These are phyloP conservation scores for Thermoascus crustaceus DNA, from an alignment of 2,329 filamentous ascomycete species.

Conservation along the genomic window DNA sequence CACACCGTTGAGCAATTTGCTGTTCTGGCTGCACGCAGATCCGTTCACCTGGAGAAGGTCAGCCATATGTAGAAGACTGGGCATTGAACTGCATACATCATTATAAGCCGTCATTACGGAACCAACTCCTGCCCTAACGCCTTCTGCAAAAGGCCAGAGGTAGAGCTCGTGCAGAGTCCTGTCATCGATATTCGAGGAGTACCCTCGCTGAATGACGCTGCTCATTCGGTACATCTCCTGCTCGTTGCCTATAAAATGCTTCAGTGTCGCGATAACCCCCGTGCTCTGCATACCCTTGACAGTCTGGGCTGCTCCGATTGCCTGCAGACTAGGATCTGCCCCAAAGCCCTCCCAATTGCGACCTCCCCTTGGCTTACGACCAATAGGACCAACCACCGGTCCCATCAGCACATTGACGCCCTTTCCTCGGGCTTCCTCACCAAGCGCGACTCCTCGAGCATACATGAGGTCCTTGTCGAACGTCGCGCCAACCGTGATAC, in stretches of 20 bases:
- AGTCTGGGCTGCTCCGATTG: conserved; percentile 42
- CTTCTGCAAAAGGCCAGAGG: conserved; percentile 45
- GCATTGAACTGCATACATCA: conserved; percentile 21
- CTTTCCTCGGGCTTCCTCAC: conserved; percentile 64
- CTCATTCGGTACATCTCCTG: conserved; percentile 43
- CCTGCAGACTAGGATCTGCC: conserved; percentile 58
- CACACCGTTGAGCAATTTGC: conserved; percentile 59
- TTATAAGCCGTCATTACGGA: conserved; percentile 39
- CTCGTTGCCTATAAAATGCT: conserved; percentile 49
- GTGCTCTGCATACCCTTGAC: conserved; percentile 50
- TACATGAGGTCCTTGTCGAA: conserved; percentile 67
- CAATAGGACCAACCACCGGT: conserved; percentile 62
- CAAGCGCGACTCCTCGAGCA: conserved; percentile 58
- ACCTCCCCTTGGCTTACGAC: conserved; percentile 63
- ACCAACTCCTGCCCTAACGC: conserved; percentile 40
- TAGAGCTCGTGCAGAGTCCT: conserved; percentile 40
- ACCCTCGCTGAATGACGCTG: conserved; percentile 30
- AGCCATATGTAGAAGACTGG: neutral
- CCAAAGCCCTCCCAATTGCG: conserved; percentile 72
- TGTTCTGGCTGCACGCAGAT: conserved; percentile 59
- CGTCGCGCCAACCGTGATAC: conserved; percentile 68
- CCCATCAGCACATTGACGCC: conserved; percentile 65
- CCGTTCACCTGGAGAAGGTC: conserved; percentile 48
- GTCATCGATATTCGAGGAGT: conserved; percentile 45
- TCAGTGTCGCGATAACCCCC: conserved; percentile 50